These are phyloP conservation scores for Pseudogymnoascus sp. DNA, from an alignment of 2,329 filamentous ascomycete genomes.

Conservation along the genomic window DNA sequence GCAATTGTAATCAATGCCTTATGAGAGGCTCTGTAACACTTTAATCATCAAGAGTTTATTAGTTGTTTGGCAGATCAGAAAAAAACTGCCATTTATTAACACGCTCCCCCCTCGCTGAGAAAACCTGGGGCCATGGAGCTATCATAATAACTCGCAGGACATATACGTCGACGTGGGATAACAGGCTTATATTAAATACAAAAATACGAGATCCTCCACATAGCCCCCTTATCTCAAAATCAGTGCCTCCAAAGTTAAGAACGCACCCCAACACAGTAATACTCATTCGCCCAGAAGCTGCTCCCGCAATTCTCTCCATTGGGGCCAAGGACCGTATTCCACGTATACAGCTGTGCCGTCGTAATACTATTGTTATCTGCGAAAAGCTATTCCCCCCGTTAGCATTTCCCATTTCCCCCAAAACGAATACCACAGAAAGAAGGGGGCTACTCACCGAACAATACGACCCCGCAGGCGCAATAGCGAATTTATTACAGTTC, in stretches of 20 bases:
- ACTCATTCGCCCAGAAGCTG: constrained; percentile 21
- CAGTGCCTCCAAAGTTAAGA: neutral
- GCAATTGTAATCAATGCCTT: neutral
- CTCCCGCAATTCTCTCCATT: constrained; percentile 23
- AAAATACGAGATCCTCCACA: neutral
- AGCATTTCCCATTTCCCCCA: neutral
- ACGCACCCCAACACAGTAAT: constrained; percentile 21
- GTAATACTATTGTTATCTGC: constrained; percentile 23
- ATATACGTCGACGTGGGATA: neutral
- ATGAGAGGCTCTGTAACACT: neutral
- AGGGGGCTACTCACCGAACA: constrained; percentile 16
- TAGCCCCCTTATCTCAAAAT: neutral
- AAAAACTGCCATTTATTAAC: too few relatives aligned
- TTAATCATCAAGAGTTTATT: neutral
- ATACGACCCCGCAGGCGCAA: constrained; percentile 20
- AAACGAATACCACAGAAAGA: neutral
- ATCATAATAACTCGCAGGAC: too few relatives aligned
- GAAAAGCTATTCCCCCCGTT: constrained; percentile 15
- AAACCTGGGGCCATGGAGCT: too few relatives aligned
- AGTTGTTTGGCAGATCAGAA: too few relatives aligned
- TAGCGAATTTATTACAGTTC: constrained; percentile 25
- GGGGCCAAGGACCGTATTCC: constrained; percentile 25
- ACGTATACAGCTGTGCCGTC: constrained; percentile 23
- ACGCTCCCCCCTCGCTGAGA: too few relatives aligned
- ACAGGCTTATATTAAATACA: neutral